phyloP scores from a whole-genome alignment of 75 land plant genomes.

The Gnetum montanum region DNA sequence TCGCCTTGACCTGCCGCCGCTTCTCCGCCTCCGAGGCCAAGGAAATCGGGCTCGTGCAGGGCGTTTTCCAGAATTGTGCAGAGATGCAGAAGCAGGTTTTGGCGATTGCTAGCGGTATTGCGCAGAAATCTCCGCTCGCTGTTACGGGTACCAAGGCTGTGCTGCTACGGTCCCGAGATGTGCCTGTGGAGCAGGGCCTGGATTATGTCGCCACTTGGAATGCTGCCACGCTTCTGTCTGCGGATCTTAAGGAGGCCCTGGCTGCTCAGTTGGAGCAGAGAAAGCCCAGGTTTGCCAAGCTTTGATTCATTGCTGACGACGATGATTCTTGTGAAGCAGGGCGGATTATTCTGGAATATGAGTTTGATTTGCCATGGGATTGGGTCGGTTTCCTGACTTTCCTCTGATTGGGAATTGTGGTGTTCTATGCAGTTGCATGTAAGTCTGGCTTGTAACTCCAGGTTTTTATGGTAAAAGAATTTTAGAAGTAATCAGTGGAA shows the following conservation, averaged over 20 bases:
- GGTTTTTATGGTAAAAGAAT: no score
- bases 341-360: neutral
- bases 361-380: no score
- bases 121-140: slow-evolving; percentile 70
- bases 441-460: no score
- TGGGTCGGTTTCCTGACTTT: no score
- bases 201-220: slow-evolving; percentile 94
- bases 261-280: slow-evolving; percentile 54
- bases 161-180: slow-evolving; percentile 53
- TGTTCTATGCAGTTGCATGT: no score
- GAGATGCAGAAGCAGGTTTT: slow-evolving; percentile 34
- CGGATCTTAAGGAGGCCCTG: slow-evolving; percentile 61
- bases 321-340: neutral
- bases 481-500: no score
- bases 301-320: slow-evolving; percentile 23
- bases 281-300: slow-evolving; percentile 70
- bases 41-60: slow-evolving; percentile 62
- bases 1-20: slow-evolving; percentile 71
- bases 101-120: slow-evolving; percentile 53
- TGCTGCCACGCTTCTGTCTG: slow-evolving; percentile 58
- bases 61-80: slow-evolving; percentile 32
- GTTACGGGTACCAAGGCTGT: slow-evolving; percentile 85
- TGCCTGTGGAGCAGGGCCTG: slow-evolving; percentile 59
- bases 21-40: slow-evolving; percentile 66
- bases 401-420: no score